Conservation (phyloP, 2,329 filamentous ascomycete genomes). For the Xylariaceae sp. region DNA sequence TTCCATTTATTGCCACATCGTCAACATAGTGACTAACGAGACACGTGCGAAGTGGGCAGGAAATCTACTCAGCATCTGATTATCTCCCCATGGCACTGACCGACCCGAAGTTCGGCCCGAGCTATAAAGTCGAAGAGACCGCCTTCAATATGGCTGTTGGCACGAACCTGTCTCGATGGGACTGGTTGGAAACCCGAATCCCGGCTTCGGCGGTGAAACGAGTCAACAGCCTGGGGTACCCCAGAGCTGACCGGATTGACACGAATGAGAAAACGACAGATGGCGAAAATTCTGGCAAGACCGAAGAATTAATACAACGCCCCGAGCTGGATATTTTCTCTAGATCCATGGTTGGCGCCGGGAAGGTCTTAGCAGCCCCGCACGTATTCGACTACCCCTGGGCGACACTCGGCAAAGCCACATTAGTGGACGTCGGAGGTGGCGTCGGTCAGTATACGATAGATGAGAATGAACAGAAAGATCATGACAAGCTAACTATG, state of each 20-base stretch:
- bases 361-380: constrained; percentile 16
- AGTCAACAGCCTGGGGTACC: constrained; percentile 20
- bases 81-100: constrained; percentile 31
- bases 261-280: constrained; percentile 6
- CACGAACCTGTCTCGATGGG: constrained; percentile 32
- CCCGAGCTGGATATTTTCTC: constrained; percentile 22
- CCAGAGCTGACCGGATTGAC: constrained; percentile 27
- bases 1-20: background rate
- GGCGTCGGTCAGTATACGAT: constrained; percentile 13
- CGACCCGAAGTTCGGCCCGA: constrained; percentile 29
- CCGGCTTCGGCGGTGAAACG: constrained; percentile 1
- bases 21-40: background rate
- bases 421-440: constrained; percentile 19
- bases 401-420: constrained; percentile 18
- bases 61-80: constrained; percentile 34
- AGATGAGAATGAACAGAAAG: background rate
- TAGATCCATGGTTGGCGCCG: constrained; percentile 21
- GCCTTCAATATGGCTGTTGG: constrained; percentile 33
- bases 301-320: constrained; percentile 1
- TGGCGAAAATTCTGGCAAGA: background rate
- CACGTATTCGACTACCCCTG: constrained; percentile 23
- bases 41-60: constrained; percentile 26
- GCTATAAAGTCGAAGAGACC: constrained; percentile 32
- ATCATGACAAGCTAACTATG: background rate
- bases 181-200: constrained; percentile 35